phyloP scores from a whole-genome alignment of 352 stramenopile species.

The Pythium chondricola region DNA sequence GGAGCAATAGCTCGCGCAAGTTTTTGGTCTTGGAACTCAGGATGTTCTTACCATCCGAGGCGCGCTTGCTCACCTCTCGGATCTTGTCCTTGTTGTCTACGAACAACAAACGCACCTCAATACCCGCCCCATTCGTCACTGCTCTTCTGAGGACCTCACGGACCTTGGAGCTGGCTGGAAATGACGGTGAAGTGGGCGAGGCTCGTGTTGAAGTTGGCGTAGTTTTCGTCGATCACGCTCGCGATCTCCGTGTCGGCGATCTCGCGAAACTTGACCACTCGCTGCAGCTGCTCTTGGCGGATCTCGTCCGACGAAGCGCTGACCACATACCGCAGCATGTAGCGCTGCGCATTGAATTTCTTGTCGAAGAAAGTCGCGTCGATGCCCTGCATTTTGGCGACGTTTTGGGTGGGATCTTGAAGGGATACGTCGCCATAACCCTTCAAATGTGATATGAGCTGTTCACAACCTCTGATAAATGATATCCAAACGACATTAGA shows the following conservation, averaged over 20 bases:
- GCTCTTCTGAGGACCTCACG: no score
- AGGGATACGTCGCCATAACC: background rate
- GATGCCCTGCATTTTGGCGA: slow-evolving; percentile 46
- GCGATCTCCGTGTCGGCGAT: slow-evolving; percentile 77
- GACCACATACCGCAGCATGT: slow-evolving; percentile 78
- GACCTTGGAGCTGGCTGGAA: slow-evolving; percentile 73
- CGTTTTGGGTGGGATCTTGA: background rate
- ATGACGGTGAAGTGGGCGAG: slow-evolving; percentile 73
- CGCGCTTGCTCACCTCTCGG: slow-evolving; percentile 57
- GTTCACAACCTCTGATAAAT: slow-evolving; percentile 4
- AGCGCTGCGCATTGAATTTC: slow-evolving; percentile 71
- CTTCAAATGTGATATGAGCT: background rate
- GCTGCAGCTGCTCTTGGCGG: slow-evolving; percentile 59
- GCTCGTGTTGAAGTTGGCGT: slow-evolving; percentile 81
- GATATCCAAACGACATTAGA: slow-evolving; percentile 16
- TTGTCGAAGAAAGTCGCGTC: slow-evolving; percentile 80
- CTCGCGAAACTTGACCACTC: slow-evolving; percentile 44
- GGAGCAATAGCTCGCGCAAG: slow-evolving; percentile 64
- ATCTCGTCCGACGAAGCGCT: slow-evolving; percentile 61
- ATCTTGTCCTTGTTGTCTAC: slow-evolving; percentile 67
- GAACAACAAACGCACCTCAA: background rate
- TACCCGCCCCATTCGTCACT: no score
- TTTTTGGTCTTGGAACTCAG: slow-evolving; percentile 83
- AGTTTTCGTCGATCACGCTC: slow-evolving; percentile 78
- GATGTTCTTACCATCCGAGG: slow-evolving; percentile 72